Percentiles rank a stretch among this genome's conserved stretches.
phyloP scores from a whole-genome alignment of 371 early-diverging fungal genomes.

The Saksenaea vasiformis region DNA sequence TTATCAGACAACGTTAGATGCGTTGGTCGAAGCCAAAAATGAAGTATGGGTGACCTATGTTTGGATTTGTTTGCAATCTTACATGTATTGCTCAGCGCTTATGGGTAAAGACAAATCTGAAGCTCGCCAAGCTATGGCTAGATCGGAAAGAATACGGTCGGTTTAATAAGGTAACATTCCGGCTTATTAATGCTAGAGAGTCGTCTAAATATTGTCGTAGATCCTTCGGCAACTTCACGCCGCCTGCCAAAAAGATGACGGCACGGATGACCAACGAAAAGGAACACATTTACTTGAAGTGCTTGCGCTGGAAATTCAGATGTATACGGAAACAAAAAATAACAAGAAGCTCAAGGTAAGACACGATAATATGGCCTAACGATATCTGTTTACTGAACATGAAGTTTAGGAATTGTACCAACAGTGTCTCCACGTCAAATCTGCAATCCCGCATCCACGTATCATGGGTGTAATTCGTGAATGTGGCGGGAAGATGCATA shows the following conservation, averaged over 20 bases:
- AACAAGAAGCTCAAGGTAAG: slow-evolving; percentile 83
- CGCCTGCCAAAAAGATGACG: slow-evolving; percentile 82
- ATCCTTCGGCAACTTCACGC: slow-evolving; percentile 74
- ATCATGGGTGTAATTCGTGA: slow-evolving; percentile 97
- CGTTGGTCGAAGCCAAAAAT: slow-evolving; percentile 79
- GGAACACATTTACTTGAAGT: slow-evolving; percentile 92
- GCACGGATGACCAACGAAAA: slow-evolving; percentile 84
- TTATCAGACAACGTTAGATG: slow-evolving; percentile 76
- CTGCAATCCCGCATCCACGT: slow-evolving; percentile 94
- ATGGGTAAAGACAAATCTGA: slow-evolving; percentile 90
- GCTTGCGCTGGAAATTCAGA: slow-evolving; percentile 90
- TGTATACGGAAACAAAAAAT: slow-evolving; percentile 88
- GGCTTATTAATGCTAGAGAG: neutral
- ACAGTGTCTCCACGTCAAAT: slow-evolving; percentile 84
- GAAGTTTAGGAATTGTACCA: slow-evolving; percentile 73
- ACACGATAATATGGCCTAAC: neutral
- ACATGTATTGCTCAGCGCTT: slow-evolving; percentile 56
- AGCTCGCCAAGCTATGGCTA: slow-evolving; percentile 88
- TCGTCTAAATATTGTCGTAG: slow-evolving; percentile 21
- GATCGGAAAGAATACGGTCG: slow-evolving; percentile 81
- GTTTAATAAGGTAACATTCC: slow-evolving; percentile 55
- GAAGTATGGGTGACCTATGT: slow-evolving; percentile 52
- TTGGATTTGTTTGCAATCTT: neutral
- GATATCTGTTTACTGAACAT: neutral
- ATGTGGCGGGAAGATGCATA: slow-evolving; percentile 98